Evolutionary conservation across 495 filamentous ascomycete species (phyloP).

Genomic region (Entonaema liquescens): DNA sequence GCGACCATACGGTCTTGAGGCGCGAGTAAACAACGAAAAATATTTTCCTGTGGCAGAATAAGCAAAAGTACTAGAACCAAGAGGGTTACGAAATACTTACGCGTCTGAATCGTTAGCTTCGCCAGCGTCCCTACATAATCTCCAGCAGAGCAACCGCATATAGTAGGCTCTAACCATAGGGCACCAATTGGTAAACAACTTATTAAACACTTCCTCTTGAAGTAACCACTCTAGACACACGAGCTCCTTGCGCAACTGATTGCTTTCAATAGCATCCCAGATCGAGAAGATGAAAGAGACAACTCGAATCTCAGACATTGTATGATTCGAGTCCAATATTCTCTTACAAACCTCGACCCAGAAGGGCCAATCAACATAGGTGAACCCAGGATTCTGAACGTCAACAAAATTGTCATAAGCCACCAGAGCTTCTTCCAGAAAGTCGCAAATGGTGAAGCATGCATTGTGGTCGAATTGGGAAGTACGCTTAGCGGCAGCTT

Average conservation of each 20-base stretch:
- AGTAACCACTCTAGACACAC: conserved; percentile 84
- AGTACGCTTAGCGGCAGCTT: conserved; percentile 74
- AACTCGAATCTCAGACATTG: conserved; percentile 89
- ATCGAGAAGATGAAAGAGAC: conserved; percentile 84
- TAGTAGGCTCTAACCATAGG: conserved; percentile 98
- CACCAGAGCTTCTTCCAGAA: conserved; percentile 77
- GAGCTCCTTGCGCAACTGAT: conserved; percentile 72
- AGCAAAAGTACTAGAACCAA: conserved; percentile 23
- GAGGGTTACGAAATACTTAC: conserved; percentile 57
- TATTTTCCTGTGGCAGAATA: conserved; percentile 62
- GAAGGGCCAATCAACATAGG: conserved; percentile 80
- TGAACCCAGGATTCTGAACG: conserved; percentile 46
- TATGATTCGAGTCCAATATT: conserved; percentile 90
- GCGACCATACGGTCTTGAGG: conserved; percentile 77
- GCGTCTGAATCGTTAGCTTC: conserved; percentile 71
- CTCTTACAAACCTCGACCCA: conserved; percentile 86
- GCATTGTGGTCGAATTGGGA: conserved; percentile 87
- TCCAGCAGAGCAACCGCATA: conserved; percentile 94
- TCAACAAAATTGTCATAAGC: conserved; percentile 49
- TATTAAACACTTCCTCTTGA: conserved; percentile 78
- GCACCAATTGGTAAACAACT: conserved; percentile 96
- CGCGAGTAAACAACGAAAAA: conserved; percentile 74
- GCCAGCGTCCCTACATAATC: conserved; percentile 80
- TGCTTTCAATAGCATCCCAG: conserved; percentile 77
- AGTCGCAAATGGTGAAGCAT: conserved; percentile 92